Conservation (phyloP, 345 rosid species). For the Eucalyptus erythrocorys region DNA sequence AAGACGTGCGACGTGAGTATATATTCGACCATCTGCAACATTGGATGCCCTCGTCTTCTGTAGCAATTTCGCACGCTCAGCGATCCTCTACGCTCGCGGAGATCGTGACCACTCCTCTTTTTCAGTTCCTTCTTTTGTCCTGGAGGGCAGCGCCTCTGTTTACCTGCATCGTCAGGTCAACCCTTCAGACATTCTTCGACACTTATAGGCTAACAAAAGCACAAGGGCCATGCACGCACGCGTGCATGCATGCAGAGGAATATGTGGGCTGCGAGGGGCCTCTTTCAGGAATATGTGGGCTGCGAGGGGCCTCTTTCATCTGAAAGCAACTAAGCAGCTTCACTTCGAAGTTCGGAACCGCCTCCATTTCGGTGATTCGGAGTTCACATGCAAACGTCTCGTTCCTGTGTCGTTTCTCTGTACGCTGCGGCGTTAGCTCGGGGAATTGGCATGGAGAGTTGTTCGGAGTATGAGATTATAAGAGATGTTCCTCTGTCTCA, state of each 20-base stretch:
- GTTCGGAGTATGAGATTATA: no score
- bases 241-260: neutral
- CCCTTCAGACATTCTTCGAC: neutral
- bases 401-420: no score
- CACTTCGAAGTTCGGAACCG: neutral
- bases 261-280: neutral
- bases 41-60: neutral
- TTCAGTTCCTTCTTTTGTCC: neutral
- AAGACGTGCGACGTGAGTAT: neutral
- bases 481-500: no score
- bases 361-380: no score
- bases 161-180: neutral
- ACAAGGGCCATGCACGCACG: neutral
- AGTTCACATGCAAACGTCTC: neutral
- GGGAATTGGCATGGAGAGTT: no score
- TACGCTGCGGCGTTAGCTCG: no score
- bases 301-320: neutral
- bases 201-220: neutral
- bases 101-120: neutral
- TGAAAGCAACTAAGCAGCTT: neutral
- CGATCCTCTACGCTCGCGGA: neutral
- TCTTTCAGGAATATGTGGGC: neutral
- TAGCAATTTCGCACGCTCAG: neutral
- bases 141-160: neutral
- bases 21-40: neutral